phyloP scores from a whole-genome alignment of 2,329 filamentous ascomycete genomes.

The Alternaria triticina region DNA sequence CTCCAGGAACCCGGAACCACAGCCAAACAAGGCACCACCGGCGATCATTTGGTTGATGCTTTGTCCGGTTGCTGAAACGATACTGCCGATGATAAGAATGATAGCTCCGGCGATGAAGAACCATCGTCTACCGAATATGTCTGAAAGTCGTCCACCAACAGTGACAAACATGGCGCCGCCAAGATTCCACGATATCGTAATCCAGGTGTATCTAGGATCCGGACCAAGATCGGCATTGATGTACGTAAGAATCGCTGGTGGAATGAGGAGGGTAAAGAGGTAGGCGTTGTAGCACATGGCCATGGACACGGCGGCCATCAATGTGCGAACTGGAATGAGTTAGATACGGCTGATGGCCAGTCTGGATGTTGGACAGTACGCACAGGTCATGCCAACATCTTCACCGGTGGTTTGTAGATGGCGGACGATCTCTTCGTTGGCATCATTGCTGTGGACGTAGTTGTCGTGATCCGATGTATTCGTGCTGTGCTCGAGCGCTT shows the following conservation, averaged over 20 bases:
- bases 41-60: constrained; percentile 52
- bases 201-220: constrained; percentile 41
- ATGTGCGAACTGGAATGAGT: constrained; percentile 11
- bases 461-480: constrained; percentile 15
- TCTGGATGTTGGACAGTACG: background rate
- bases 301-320: constrained; percentile 36
- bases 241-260: constrained; percentile 38
- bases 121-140: constrained; percentile 49
- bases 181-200: constrained; percentile 44
- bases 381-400: constrained; percentile 39
- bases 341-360: background rate
- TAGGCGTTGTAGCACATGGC: constrained; percentile 44
- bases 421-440: constrained; percentile 38
- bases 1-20: constrained; percentile 51
- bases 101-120: constrained; percentile 44
- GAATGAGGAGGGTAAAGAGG: constrained; percentile 42
- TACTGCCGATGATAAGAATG: constrained; percentile 44
- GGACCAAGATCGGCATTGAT: constrained; percentile 45
- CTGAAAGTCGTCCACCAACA: constrained; percentile 44
- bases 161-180: constrained; percentile 43
- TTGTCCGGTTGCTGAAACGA: constrained; percentile 50
- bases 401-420: constrained; percentile 39
- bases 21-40: constrained; percentile 50
- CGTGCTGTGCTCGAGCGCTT: constrained; percentile 22
- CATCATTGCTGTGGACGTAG: background rate